These are phyloP conservation scores for Termitomyces sp. DNA, from an alignment of 768 basidiomycete species.

Conservation along the genomic window DNA sequence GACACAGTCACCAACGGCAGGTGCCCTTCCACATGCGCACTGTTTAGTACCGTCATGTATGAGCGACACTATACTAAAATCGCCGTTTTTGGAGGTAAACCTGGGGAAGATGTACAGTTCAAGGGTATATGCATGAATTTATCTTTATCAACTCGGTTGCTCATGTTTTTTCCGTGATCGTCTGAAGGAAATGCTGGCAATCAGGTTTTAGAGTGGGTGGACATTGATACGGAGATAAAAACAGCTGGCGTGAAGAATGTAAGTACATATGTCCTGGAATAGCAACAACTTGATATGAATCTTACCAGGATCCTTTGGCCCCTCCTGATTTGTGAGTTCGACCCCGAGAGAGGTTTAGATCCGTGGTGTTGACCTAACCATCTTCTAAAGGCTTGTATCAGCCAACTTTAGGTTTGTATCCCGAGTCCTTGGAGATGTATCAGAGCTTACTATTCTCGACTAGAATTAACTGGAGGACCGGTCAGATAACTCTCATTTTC, in stretches of 20 bases:
- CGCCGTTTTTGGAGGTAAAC: conserved; percentile 54
- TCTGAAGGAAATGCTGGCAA: conserved; percentile 49
- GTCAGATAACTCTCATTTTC: conserved; percentile 16
- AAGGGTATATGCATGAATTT: conserved; percentile 27
- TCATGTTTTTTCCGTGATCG: background rate
- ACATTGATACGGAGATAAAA: conserved; percentile 57
- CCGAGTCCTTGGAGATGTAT: background rate
- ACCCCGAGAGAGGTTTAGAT: background rate
- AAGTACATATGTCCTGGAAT: conserved; percentile 6
- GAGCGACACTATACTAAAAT: conserved; percentile 48
- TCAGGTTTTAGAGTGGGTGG: conserved; percentile 57
- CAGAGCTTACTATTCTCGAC: background rate
- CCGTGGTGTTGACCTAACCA: background rate
- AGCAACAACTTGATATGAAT: background rate
- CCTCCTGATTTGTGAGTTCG: conserved; percentile 36
- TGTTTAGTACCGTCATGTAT: conserved; percentile 58
- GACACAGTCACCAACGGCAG: conserved; percentile 33
- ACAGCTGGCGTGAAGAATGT: conserved; percentile 47
- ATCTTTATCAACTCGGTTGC: background rate
- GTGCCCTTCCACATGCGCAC: conserved; percentile 59
- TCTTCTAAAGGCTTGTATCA: conserved; percentile 28
- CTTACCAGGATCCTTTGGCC: conserved; percentile 31
- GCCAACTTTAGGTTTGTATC: conserved; percentile 34
- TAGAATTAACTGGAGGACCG: conserved; percentile 45
- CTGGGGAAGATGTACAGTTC: conserved; percentile 42